phyloP scores from a whole-genome alignment of 345 rosid species.

The Psidium friedrichsthalianum region DNA sequence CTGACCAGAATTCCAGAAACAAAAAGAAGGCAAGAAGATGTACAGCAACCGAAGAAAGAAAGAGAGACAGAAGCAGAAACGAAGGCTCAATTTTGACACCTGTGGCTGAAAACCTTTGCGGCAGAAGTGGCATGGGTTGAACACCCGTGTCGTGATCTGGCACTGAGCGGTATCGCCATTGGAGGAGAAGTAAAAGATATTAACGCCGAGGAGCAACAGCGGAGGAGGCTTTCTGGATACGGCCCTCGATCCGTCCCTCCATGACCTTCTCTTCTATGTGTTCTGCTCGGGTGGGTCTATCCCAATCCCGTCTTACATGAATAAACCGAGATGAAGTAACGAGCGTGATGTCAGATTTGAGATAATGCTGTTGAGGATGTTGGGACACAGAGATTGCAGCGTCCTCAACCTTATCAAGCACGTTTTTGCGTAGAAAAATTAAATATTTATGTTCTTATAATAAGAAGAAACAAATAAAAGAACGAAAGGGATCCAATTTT shows the following conservation, averaged over 20 bases:
- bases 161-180: neutral
- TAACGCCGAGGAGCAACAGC: neutral
- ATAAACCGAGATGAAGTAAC: neutral
- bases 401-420: neutral
- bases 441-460: neutral
- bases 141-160: neutral
- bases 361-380: neutral
- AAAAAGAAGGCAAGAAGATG: neutral
- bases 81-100: neutral
- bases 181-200: neutral
- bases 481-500: neutral
- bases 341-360: neutral
- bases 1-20: neutral
- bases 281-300: neutral
- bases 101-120: neutral
- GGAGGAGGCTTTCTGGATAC: neutral
- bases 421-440: neutral
- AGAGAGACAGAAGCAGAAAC: neutral
- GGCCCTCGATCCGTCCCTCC: neutral
- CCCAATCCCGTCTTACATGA: neutral
- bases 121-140: neutral
- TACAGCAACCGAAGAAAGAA: neutral
- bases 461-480: neutral
- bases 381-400: neutral
- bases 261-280: neutral